Evolutionary conservation across 371 early-diverging fungal genomes (phyloP), one percentile per base, ranked within the genome.

Genomic region (Syncephalastrum monosporum): DNA sequence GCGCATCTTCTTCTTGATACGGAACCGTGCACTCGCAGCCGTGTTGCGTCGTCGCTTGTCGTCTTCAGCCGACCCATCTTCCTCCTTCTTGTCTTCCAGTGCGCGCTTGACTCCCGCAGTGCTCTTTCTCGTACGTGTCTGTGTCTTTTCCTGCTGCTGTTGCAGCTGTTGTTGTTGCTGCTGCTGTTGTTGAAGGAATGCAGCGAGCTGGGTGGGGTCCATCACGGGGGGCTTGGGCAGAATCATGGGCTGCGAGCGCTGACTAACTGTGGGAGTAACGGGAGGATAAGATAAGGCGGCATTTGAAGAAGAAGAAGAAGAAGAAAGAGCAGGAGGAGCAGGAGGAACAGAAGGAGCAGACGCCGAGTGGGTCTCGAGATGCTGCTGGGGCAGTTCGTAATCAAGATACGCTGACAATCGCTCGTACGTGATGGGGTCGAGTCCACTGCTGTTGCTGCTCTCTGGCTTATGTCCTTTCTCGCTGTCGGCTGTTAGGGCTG

Each of bases 31-130:
- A 1, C 93, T 93, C 0, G 97, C 97, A 5, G 90, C 93, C 3
- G 96, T 96, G 76, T 96, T 96, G 33, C 96, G 79, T 24, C 84
- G 76, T 43, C 96, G 82, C 72, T 95, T 95, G 65, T 94, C 96
- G 47, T 87, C 90, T 55, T 86, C 87, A 21, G 48, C 27, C 5
- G 38, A 33, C 2, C 7, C 38, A 10, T 33, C 38, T 12, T 33
- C 38, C 12, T 33, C 38, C 38, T 33, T 33, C 10, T 33, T 33
- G 38, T 33, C 38, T 10, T 33, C 38, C 38, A 33, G 10, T 33
- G 38, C 38, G 1, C 38, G 7, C 38, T 33, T 33, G 10, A 33
- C 38, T 1, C 38, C 38, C 5, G 38, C 38, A 33, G 10, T 33
- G 38, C 38, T 33, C 38, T 33, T 33, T 33, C 10, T 3, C 12